phyloP scores from a whole-genome alignment of 345 rosid species.

The Citrus glauca region DNA sequence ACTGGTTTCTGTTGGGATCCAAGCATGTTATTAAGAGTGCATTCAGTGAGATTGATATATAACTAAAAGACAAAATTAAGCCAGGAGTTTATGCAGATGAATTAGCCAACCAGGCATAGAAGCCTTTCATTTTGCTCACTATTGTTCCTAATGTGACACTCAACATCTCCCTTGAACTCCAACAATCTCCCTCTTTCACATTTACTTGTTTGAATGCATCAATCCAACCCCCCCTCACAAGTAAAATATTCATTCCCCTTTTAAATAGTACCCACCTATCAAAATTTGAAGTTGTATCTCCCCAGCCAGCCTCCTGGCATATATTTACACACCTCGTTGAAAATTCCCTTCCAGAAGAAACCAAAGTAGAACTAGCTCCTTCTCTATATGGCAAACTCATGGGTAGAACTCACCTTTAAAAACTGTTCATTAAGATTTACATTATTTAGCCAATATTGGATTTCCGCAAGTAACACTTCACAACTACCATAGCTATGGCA shows the following conservation, averaged over 20 bases:
- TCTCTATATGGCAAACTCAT: too few species aligned
- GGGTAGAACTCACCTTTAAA: too few species aligned
- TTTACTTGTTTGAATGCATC: neutral
- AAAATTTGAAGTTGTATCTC: neutral
- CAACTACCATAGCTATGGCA: too few species aligned
- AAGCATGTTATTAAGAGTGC: neutral
- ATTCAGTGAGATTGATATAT: neutral
- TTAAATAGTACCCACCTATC: neutral
- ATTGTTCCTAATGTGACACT: neutral
- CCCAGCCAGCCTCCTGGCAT: too few species aligned
- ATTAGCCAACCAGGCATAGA: neutral
- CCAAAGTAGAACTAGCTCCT: too few species aligned
- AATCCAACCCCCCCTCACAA: neutral
- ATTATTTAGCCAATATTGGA: too few species aligned
- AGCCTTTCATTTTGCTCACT: neutral
- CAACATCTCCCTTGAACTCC: neutral
- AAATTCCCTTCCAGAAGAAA: too few species aligned
- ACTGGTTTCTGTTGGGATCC: neutral
- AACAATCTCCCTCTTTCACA: neutral
- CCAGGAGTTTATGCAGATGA: neutral
- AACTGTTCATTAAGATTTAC: too few species aligned
- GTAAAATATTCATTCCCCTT: neutral
- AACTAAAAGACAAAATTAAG: neutral
- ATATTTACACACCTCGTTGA: too few species aligned
- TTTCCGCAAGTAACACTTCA: too few species aligned